Percentiles rank a stretch among this genome's conserved stretches.
These are phyloP conservation scores for Prunus padus DNA, from an alignment of 306 rosid genomes.

Conservation along the genomic window DNA sequence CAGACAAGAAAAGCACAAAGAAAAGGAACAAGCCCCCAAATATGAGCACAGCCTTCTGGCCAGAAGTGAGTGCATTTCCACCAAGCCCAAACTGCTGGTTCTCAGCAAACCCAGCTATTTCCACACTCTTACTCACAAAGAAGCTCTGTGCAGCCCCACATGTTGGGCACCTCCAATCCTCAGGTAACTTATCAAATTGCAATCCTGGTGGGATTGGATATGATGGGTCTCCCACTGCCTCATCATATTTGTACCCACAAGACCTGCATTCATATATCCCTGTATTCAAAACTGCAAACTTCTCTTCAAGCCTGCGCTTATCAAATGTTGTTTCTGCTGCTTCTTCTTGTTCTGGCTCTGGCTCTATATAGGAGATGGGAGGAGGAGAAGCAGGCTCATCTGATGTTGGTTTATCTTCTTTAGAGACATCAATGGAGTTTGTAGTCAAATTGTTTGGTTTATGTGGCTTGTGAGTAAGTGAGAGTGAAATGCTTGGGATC, in stretches of 20 bases:
- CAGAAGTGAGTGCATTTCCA: slow-evolving; percentile 81
- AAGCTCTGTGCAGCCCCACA: slow-evolving; percentile 91
- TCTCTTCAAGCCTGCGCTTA: slow-evolving; percentile 75
- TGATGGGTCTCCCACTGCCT: slow-evolving; percentile 75
- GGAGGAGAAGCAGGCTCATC: slow-evolving; percentile 32
- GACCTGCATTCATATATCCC: slow-evolving; percentile 95
- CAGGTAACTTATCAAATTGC: slow-evolving; percentile 75
- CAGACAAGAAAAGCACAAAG: slow-evolving; percentile 75
- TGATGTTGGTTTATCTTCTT: slow-evolving; percentile 63
- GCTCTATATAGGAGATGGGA: not conserved
- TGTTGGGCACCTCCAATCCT: slow-evolving; percentile 94
- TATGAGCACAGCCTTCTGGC: slow-evolving; percentile 81
- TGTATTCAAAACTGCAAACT: slow-evolving; percentile 81
- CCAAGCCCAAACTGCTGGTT: slow-evolving; percentile 95
- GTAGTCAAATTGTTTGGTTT: slow-evolving; percentile 32
- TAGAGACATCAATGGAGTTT: slow-evolving; percentile 67
- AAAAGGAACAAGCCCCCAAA: slow-evolving; percentile 74
- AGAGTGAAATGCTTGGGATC: slow-evolving; percentile 21
- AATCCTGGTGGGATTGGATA: slow-evolving; percentile 84
- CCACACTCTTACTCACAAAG: slow-evolving; percentile 85
- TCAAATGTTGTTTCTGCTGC: slow-evolving; percentile 30
- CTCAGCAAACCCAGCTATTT: slow-evolving; percentile 92
- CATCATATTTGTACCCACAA: slow-evolving; percentile 86
- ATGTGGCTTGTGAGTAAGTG: slow-evolving; percentile 14
- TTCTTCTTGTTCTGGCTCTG: not conserved